These are phyloP conservation scores for Beta lomatogona DNA, from an alignment of 179 eudicot species.

Conservation along the genomic window DNA sequence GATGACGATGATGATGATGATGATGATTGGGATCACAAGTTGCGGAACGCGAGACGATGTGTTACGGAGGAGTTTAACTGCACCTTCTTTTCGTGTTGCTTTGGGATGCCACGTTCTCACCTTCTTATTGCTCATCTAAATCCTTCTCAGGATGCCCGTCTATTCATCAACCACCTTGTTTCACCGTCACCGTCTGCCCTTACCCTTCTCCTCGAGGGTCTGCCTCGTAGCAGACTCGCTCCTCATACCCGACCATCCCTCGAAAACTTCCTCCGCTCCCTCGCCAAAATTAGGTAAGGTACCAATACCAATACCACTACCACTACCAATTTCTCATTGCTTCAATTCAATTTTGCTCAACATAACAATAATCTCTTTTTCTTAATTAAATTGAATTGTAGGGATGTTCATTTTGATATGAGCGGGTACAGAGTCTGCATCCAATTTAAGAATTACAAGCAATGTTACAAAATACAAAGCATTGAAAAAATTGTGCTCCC, in stretches of 20 bases:
- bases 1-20: too few relatives aligned
- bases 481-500: neutral
- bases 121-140: neutral
- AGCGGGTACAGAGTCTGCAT: neutral
- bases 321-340: neutral
- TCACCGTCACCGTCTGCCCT: neutral
- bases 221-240: neutral
- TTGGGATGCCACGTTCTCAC: neutral
- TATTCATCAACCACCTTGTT: neutral
- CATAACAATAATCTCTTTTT: too few relatives aligned
- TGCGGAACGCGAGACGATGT: neutral
- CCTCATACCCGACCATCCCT: neutral
- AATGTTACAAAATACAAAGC: conserved; percentile 7
- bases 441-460: neutral
- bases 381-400: too few relatives aligned
- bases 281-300: neutral
- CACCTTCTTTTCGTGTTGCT: neutral
- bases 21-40: neutral
- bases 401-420: too few relatives aligned
- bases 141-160: neutral
- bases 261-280: neutral
- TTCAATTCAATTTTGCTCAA: too few relatives aligned
- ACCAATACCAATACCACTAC: too few relatives aligned
- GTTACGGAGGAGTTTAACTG: neutral
- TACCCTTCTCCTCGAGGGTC: neutral